Evolutionary conservation across 495 filamentous ascomycete species (phyloP).

Genomic region (Pyronema domesticum): DNA sequence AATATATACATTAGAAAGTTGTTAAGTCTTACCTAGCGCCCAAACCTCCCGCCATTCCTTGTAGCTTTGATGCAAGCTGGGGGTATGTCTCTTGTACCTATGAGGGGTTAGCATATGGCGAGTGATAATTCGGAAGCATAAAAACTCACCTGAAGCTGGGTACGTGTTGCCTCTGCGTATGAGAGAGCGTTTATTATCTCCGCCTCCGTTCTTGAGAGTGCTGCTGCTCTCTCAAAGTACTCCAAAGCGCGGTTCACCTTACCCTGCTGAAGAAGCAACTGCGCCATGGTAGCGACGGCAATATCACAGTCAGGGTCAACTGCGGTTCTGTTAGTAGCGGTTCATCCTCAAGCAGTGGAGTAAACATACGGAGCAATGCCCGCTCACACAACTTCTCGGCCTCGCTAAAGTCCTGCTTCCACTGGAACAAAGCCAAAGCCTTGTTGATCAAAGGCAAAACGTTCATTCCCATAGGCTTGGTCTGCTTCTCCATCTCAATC

Average conservation of each 20-base stretch:
- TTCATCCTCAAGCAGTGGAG: not conserved
- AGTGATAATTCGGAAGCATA: conserved; percentile 6
- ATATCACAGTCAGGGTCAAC: conserved; percentile 99
- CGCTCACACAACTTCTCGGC: conserved; percentile 94
- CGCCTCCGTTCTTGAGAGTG: conserved; percentile 85
- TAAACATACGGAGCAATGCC: conserved; percentile 80
- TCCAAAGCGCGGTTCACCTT: conserved; percentile 88
- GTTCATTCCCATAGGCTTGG: conserved; percentile 87
- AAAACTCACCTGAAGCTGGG: conserved; percentile 54
- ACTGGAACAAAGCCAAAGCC: conserved; percentile 88
- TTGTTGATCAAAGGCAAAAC: conserved; percentile 98
- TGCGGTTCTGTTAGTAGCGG: conserved; percentile 28
- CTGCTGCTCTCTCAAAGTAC: conserved; percentile 92
- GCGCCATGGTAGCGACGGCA: conserved; percentile 96
- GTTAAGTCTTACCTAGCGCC: not conserved
- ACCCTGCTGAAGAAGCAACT: conserved; percentile 92
- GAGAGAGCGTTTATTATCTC: conserved; percentile 93
- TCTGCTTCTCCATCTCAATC: conserved; percentile 91
- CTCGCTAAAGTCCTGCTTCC: conserved; percentile 88
- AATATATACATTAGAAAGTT: not conserved
- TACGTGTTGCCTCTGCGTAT: conserved; percentile 92
- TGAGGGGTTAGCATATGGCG: conserved; percentile 9
- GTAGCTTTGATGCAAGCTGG: conserved; percentile 68
- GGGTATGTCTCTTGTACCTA: conserved; percentile 91
- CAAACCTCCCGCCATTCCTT: conserved; percentile 42